phyloP scores from a whole-genome alignment of 2,329 filamentous ascomycete genomes.

The Hansfordia pulvinata region DNA sequence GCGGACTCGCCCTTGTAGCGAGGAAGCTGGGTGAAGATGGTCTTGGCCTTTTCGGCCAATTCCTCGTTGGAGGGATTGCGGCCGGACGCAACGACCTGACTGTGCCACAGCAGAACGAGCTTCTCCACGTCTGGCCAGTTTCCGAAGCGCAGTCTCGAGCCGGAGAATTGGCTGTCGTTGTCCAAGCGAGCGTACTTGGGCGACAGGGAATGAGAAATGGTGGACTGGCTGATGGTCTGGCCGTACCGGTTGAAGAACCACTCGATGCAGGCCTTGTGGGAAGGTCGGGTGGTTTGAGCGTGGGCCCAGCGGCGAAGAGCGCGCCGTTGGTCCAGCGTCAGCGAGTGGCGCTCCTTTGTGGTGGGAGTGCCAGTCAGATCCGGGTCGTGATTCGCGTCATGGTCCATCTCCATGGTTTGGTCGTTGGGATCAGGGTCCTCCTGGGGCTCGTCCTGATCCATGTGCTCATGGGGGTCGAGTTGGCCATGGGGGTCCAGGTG shows the following conservation, averaged over 20 bases:
- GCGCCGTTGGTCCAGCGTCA: conserved; percentile 48
- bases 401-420: background rate
- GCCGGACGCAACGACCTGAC: conserved; percentile 32
- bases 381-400: background rate
- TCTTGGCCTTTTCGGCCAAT: conserved; percentile 46
- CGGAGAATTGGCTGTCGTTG: conserved; percentile 46
- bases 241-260: conserved; percentile 46
- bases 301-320: conserved; percentile 47
- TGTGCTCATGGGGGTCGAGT: no score
- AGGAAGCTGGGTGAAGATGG: conserved; percentile 42
- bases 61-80: conserved; percentile 49
- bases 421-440: no score
- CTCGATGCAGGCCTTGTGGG: conserved; percentile 48
- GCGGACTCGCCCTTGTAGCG: conserved; percentile 46
- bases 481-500: no score
- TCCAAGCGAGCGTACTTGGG: conserved; percentile 49
- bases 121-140: conserved; percentile 62
- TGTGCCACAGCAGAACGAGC: conserved; percentile 61
- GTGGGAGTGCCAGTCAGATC: conserved; percentile 5
- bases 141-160: conserved; percentile 46
- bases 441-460: no score
- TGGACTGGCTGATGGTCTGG: conserved; percentile 48
- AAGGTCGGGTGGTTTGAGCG: conserved; percentile 39
- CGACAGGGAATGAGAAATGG: conserved; percentile 47
- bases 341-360: conserved; percentile 39